Base-by-base conservation (phyloP, 805 yeast genomes). In the Starmerella apicola region DNA sequence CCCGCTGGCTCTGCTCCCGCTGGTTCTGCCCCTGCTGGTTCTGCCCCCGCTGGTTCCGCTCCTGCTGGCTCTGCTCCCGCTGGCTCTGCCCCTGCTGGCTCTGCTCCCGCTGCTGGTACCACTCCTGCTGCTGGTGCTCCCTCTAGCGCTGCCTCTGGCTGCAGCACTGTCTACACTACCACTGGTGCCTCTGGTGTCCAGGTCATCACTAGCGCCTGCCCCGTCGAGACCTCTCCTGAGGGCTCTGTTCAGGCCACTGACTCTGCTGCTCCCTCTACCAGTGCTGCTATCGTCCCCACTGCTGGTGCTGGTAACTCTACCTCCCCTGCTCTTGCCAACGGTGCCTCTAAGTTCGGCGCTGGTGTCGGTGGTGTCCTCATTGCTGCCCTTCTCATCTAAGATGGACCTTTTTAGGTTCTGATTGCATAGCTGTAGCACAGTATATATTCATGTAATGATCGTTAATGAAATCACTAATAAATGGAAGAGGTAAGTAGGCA, bases 281-380 rank as follows among this genome's bases (percentile, higher is more conserved):
- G 21, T 23, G 18, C 42, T 15, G 17, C 30, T 13, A 17, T 27
- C 17, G 30, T 17, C 15, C 16, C 38, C n/a, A n/a, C 40, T 18
- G 17, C 26, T 23, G 44, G 32, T 36, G 37, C 32, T 31, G 6
- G 31, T 17, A 18, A 32, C 19, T 8, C 15, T 13, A 32, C 18
- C 12, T 22, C 31, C 6, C 38, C 43, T 17, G 27, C 30, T 19
- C 16, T 38, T 17, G 43, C 45, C 22, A 45, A 44, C 41, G 46
- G 38, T 15, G 51, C 42, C 19, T 30, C 44, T 7, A 32, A 15
- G 32, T 23, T 39, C 17, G 34, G 28, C 10, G 31, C 35, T 25
- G 46, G 43, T 17, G 39, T 30, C 24, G 41, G 37, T n/a, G 50
- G 43, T 23, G 48, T 29, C n/a, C 48, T 48, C 33, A 35, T 38